Evolutionary conservation across 805 yeast genomes (phyloP), one percentile per base, ranked within the genome.

Genomic region (Lipomyces japonicus): DNA sequence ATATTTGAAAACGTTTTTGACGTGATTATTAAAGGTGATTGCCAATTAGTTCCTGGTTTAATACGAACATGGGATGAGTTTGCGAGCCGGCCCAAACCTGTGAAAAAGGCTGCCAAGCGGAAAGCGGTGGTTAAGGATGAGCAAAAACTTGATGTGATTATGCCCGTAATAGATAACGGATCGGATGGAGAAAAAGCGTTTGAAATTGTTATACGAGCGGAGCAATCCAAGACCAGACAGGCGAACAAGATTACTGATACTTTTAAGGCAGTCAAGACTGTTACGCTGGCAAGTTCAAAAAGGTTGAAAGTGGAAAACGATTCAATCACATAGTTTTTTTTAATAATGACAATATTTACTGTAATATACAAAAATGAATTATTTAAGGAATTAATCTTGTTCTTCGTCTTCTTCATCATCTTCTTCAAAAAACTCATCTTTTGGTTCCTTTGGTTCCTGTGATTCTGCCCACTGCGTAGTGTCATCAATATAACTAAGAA

Each of bases 391-490:
- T 16, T 9, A 23, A 40, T 23, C 18, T 18, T 12, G 18, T 23
- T 16, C 42, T 21, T 44, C 48, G 26, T 39, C 51, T 21, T 79
- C 86, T 12, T 81, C 86, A n/a, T 79, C 69, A 6, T 62, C 61
- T n/a, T 64, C 53, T 18, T 64, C 64, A 35, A 80, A 84, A 14
- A 76, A 60, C 53, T 82, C 86, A 59, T 88, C 97, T 25, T 79
- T 77, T 0, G 97, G 97, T 66, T 91, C 97, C 65, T 91, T 91
- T 30, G 97, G 97, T 67, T 93, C 99, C 68, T 93, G 97, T 2
- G 80, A 72, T 65, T 93, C 99, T 21, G 87, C 82, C 98, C 98
- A 93, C 65, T 93, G 99, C 0, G 99, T 93, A 25, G 91, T 84
- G 66, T 93, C 98, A 64, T 93, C 99, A 21, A 93, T 86, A 65